Evolutionary conservation across 2,329 filamentous ascomycete genomes (phyloP), one percentile per base, ranked within the genome.

Genomic region (Tolypocladium sp.): DNA sequence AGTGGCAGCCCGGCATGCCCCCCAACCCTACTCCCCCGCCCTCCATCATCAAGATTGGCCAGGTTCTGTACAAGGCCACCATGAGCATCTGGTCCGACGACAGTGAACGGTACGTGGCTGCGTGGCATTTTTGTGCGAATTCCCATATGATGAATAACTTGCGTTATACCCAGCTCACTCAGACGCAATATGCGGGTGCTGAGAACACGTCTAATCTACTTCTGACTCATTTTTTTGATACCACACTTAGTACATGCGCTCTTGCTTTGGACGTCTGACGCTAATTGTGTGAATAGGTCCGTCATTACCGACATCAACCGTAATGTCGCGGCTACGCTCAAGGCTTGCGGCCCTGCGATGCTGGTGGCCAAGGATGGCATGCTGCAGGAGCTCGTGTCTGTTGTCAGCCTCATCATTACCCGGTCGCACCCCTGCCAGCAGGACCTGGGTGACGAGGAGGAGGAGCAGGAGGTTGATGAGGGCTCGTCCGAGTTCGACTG

Each of bases 111-210:
- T 97, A 89, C 71, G 93, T 91, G 64, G 15, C 33, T 52, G 7
- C n/a, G 3, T 22, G 20, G 3, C 33, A 4, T 13, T 2, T 33
- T 33, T 9, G 17, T 53, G 20, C 49, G 30, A 35, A 37, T 33
- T 35, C 20, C 30, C 30, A 76, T 69, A 87, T 91, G 92, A 97
- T 97, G 92, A 96, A 77, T 81, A 84, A 80, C 76, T 79, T 85
- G 86, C 90, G 91, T 92, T 92, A 93, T 84, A 93, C 93, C 92
- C 92, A 97, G 92, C 92, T 97, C 93, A 97, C 92, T 96, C 91
- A 90, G 89, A 97, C 88, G 87, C 90, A 78, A 83, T 79, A 77
- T 85, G 89, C 86, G 86, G 78, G 86, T 96, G 91, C 89, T 91
- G 91, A 87, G 87, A 94, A 95, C 77, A 80, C 91, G 75, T 75